Conservation (phyloP, 129 eudicot species). For the Arctium minus region DNA sequence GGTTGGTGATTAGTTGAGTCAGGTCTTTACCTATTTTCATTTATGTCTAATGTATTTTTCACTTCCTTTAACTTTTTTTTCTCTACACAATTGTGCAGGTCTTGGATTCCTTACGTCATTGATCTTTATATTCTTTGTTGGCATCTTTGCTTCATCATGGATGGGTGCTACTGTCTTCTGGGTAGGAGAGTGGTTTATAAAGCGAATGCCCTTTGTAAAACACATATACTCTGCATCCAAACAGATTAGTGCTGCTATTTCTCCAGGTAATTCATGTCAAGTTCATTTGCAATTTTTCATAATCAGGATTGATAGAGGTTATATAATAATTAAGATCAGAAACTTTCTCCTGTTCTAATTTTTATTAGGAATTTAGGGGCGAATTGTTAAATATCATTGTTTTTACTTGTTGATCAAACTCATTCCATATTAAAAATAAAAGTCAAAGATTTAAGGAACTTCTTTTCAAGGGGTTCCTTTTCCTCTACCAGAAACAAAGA, state of each 20-base stretch:
- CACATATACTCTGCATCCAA: conserved; percentile 86
- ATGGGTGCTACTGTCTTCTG: conserved; percentile 81
- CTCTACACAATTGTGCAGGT: conserved; percentile 39
- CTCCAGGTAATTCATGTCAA: conserved; percentile 55
- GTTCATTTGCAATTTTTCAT: background rate
- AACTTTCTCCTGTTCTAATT: background rate
- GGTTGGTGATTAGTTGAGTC: background rate
- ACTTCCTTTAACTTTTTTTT: background rate
- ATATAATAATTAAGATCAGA: background rate
- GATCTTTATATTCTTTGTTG: conserved; percentile 76
- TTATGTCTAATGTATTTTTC: background rate
- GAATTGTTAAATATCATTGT: background rate
- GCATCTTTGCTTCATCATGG: conserved; percentile 91
- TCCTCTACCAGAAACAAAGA: background rate
- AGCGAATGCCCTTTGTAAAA: conserved; percentile 78
- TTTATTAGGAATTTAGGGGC: background rate
- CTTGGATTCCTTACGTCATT: conserved; percentile 85
- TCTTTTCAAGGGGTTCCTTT: background rate
- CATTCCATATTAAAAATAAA: background rate
- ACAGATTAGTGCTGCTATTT: conserved; percentile 87
- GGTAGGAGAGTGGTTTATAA: conserved; percentile 86
- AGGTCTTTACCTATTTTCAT: background rate
- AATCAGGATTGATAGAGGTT: background rate
- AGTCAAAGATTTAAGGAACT: background rate
- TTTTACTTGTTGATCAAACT: conserved; percentile 2